A percentile compares a stretch with the other conserved stretches of the same genome.
These are phyloP conservation scores for Metschnikowia borealis DNA, from an alignment of 805 yeast genomes.

Conservation along the genomic window DNA sequence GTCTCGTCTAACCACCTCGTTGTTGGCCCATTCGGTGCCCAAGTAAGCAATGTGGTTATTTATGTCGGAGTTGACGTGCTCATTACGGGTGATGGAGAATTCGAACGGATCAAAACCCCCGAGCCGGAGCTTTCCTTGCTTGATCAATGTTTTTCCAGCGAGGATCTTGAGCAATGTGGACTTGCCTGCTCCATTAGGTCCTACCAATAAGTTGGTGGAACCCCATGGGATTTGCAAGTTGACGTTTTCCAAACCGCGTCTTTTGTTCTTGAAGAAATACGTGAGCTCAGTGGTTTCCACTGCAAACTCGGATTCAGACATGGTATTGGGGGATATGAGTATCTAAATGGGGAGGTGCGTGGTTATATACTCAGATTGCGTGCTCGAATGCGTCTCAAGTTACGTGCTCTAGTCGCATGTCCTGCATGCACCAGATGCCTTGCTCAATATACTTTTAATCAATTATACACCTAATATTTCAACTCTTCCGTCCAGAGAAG, in stretches of 20 bases:
- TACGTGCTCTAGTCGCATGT: not conserved
- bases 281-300: constrained; percentile 62
- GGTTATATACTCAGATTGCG: not conserved
- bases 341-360: not conserved
- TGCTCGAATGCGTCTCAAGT: not conserved
- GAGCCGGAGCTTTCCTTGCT: constrained; percentile 63
- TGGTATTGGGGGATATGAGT: not conserved
- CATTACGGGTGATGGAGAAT: constrained; percentile 48
- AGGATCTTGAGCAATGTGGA: constrained; percentile 79
- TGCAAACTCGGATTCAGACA: constrained; percentile 31
- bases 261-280: constrained; percentile 60
- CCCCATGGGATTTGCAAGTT: constrained; percentile 61
- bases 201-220: constrained; percentile 74
- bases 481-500: constrained; percentile 17
- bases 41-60: constrained; percentile 64
- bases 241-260: constrained; percentile 63
- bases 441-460: not conserved
- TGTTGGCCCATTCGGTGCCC: constrained; percentile 97
- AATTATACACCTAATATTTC: constrained; percentile 7
- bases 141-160: constrained; percentile 88
- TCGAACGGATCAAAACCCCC: constrained; percentile 86
- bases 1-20: constrained; percentile 85
- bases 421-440: not conserved
- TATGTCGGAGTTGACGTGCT: constrained; percentile 40
- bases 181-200: constrained; percentile 98